Conservation (phyloP, 1,284 basidiomycete species). For the Sporisorium graminicola region DNA sequence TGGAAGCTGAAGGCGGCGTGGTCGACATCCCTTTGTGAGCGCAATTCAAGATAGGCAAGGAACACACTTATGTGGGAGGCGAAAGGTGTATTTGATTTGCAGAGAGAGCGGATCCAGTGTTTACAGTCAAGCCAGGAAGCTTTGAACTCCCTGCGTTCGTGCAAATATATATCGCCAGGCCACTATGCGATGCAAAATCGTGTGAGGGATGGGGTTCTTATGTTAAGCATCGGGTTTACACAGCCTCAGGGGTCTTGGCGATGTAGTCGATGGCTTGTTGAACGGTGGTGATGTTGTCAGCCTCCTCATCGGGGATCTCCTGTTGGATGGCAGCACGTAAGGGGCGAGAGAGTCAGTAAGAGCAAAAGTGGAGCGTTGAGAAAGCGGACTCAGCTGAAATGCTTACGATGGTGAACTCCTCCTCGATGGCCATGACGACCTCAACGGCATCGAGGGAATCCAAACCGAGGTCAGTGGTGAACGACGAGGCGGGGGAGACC, state of each 20-base stretch:
- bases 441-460: conserved; percentile 98
- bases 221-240: conserved; percentile 3
- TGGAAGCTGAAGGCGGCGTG: neutral
- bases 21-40: neutral
- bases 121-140: neutral
- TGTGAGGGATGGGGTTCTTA: neutral
- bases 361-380: neutral
- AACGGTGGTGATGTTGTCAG: conserved; percentile 96
- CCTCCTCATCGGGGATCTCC: conserved; percentile 98
- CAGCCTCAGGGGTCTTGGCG: conserved; percentile 86
- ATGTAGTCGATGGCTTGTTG: conserved; percentile 98
- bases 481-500: conserved; percentile 82
- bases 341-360: neutral
- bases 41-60: neutral
- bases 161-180: neutral
- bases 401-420: conserved; percentile 76
- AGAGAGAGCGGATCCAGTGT: neutral
- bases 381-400: neutral
- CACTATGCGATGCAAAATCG: neutral
- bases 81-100: conserved; percentile 19
- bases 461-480: conserved; percentile 89
- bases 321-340: conserved; percentile 64
- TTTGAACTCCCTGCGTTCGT: neutral
- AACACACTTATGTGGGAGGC: neutral
- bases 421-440: conserved; percentile 99